phyloP scores from a whole-genome alignment of 2,329 filamentous ascomycete genomes.

The Fusarium sp. region DNA sequence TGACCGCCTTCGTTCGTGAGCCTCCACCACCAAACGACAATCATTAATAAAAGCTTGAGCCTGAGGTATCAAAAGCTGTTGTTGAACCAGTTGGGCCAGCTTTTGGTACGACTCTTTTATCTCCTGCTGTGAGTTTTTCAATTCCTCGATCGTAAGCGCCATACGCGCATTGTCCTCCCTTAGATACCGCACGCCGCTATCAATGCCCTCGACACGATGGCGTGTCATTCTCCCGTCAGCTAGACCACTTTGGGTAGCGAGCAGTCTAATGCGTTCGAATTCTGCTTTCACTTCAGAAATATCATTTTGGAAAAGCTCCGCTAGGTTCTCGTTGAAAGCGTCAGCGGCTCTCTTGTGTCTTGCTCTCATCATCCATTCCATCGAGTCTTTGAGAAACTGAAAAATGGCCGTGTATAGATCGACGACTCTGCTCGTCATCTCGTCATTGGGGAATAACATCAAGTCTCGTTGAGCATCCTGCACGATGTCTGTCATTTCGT shows the following conservation, averaged over 20 bases:
- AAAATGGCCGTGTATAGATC: slow-evolving; percentile 1
- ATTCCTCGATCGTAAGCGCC: neutral
- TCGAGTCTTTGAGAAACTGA: neutral
- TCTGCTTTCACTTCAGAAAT: neutral
- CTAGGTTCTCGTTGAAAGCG: neutral
- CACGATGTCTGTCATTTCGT: slow-evolving; percentile 40
- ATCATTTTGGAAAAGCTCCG: neutral
- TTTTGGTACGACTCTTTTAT: too few species aligned
- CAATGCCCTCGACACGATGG: neutral
- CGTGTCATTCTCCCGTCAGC: slow-evolving; percentile 2
- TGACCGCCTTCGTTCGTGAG: neutral
- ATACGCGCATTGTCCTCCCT: neutral
- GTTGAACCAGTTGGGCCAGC: neutral
- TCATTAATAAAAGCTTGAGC: neutral
- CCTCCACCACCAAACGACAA: neutral
- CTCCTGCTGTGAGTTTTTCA: too few species aligned
- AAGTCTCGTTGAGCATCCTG: slow-evolving; percentile 33
- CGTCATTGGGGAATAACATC: slow-evolving; percentile 25
- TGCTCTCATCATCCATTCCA: neutral
- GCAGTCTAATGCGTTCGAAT: neutral
- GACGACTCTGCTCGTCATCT: slow-evolving; percentile 17
- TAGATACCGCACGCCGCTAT: too few species aligned
- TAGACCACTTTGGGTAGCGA: neutral
- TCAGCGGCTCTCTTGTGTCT: slow-evolving; percentile 1
- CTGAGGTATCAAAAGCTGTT: neutral